Percentiles rank a stretch among this genome's conserved stretches.
Conservation (phyloP, 2,329 filamentous ascomycete species). For the Ophidiomyces ophidiicola region DNA sequence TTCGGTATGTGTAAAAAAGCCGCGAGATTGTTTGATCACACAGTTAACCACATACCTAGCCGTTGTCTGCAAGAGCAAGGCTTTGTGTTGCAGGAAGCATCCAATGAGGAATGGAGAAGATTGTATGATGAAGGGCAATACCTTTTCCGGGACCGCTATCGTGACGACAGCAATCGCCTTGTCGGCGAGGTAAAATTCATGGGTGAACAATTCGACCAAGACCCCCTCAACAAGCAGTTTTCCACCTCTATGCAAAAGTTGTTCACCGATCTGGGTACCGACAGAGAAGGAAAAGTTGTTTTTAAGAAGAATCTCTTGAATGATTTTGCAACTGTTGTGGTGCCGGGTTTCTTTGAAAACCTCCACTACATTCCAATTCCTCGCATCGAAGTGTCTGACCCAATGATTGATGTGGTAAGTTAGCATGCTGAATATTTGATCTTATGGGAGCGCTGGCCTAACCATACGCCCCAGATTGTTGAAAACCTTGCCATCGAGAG, state of each 20-base stretch:
- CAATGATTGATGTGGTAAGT: conserved; percentile 58
- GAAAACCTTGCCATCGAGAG: conserved; percentile 94
- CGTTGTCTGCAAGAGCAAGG: conserved; percentile 79
- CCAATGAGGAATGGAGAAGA: conserved; percentile 68
- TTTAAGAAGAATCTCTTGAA: conserved; percentile 93
- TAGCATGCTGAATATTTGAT: not conserved
- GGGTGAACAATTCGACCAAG: conserved; percentile 75
- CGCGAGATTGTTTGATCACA: not conserved
- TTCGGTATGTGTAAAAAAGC: conserved; percentile 37
- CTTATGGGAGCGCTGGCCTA: not conserved
- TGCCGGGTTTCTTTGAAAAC: conserved; percentile 71
- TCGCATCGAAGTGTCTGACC: conserved; percentile 82
- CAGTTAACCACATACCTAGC: conserved; percentile 29
- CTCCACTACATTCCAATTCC: conserved; percentile 85
- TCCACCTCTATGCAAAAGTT: conserved; percentile 64
- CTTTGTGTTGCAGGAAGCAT: conserved; percentile 71
- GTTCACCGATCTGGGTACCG: conserved; percentile 80
- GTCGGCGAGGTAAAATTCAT: conserved; percentile 86
- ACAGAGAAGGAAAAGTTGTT: conserved; percentile 65
- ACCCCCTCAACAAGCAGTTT: conserved; percentile 75
- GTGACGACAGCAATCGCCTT: conserved; percentile 70
- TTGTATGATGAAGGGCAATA: conserved; percentile 78
- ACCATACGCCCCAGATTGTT: conserved; percentile 44
- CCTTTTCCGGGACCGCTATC: conserved; percentile 80
- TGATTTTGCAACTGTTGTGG: conserved; percentile 74